phyloP scores from a whole-genome alignment of 148 eudicot species.

The Oxyria digyna region DNA sequence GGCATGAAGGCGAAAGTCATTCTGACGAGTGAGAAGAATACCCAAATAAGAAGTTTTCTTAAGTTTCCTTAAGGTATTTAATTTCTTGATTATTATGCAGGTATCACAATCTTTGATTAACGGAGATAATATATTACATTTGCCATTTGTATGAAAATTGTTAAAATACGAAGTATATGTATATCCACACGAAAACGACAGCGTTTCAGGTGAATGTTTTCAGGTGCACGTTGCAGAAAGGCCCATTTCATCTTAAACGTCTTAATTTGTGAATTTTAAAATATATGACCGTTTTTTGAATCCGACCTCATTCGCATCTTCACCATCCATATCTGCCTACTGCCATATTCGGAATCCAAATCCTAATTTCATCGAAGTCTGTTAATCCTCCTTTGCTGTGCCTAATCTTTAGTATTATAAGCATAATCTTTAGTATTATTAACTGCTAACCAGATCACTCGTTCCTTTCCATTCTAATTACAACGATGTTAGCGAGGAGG shows the following conservation, averaged over 20 bases:
- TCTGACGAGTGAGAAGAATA: no score
- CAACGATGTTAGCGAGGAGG: not conserved
- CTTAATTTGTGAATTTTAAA: not conserved
- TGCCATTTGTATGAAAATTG: not conserved
- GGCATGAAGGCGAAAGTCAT: no score
- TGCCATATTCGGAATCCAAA: not conserved
- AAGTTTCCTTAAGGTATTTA: not conserved
- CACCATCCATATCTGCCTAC: not conserved
- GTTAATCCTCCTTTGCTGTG: not conserved
- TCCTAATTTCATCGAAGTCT: not conserved
- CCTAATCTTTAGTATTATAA: not conserved
- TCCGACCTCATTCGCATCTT: not conserved
- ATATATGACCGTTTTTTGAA: conserved; percentile 2
- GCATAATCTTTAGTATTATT: not conserved
- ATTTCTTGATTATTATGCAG: no score
- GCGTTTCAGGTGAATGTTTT: conserved; percentile 2
- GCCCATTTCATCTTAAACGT: not conserved
- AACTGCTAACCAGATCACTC: not conserved
- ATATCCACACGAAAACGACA: not conserved
- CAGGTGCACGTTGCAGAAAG: not conserved
- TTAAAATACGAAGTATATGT: not conserved
- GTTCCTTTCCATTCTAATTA: not conserved
- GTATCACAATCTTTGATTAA: no score
- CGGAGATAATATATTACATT: no score
- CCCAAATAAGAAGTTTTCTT: no score